Evolutionary conservation across 2,329 filamentous ascomycete species (phyloP), one percentile per base, ranked within the genome.

Genomic region (Curvularia lunata): DNA sequence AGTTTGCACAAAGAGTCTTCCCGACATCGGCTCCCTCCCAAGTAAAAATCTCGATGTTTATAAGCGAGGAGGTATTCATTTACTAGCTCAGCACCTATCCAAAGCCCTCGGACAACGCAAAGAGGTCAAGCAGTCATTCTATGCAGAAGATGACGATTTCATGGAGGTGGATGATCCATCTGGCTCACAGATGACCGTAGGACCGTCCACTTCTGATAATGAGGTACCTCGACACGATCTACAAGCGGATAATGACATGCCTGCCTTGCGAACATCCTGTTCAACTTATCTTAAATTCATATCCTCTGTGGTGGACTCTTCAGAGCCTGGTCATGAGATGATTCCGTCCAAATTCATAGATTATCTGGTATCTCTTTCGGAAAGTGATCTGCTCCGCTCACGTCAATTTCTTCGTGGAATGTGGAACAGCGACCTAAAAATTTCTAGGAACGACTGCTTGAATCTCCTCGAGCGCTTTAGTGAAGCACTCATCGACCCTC

Each of bases 151-250:
- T 4, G 76, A 81, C 9, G 86, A 88, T 63, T 70, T 81, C 5
- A 89, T 91, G 86, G 88, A 91, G 54, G 68, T 92, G 5, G 89
- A 92, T 66, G 81, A 83, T 32, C 82, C 85, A 12, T 87, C 89
- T 53, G 84, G 86, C 40, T 86, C 86, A 0, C 86, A 89, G 63
- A 79, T 79, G 51, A 87, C 83, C 60, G 80, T 80, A 23, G 77
- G 78, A 16, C 59, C 70, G 1, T 72, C 78, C 28, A 78, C 76
- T 30, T 45, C 63, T 41, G 64, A 74, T 38, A 56, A 63, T 1
- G 66, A 75, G 19, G 70, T 82, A 16, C 70, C 86, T 41, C 80
- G 85, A 41, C 80, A 84, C 81, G 67, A 76, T 34, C 45, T 74
- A 12, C 61, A 66, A 23, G 73, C 71, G 9, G 58, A 59, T 38